A percentile compares a stretch with the other conserved stretches of the same genome.
Evolutionary conservation across 495 filamentous ascomycete genomes (phyloP).

Genomic region (Hapsidospora chrysogenum): DNA sequence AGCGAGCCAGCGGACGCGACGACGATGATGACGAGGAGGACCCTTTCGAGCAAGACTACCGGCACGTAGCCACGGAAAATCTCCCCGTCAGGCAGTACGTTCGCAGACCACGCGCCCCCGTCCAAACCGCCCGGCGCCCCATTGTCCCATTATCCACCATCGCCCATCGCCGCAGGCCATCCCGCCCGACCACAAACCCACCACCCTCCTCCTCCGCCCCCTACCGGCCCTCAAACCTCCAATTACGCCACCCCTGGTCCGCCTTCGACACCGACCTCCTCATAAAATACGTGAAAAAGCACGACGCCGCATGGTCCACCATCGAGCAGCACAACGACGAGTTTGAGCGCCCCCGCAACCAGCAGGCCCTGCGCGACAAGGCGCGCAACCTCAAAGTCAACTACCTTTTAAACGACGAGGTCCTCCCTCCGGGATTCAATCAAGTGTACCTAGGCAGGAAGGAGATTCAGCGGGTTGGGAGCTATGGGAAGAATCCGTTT

Average conservation of each 20-base stretch:
- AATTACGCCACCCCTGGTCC: background rate
- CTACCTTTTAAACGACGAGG: constrained; percentile 29
- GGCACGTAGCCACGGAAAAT: too few species aligned
- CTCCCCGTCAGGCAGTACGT: too few species aligned
- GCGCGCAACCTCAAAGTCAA: constrained; percentile 44
- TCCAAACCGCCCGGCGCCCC: too few species aligned
- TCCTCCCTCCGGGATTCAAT: constrained; percentile 31
- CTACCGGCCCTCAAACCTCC: too few species aligned
- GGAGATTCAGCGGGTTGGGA: constrained; percentile 23
- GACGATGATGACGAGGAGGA: background rate
- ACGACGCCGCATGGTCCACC: background rate
- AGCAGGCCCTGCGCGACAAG: constrained; percentile 51
- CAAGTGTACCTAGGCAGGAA: constrained; percentile 29
- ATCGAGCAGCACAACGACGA: constrained; percentile 17
- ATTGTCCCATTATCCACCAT: too few species aligned
- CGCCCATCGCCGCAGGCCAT: too few species aligned
- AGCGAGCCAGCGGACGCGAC: background rate
- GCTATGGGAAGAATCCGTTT: constrained; percentile 23
- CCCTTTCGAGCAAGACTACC: background rate
- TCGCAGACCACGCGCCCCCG: too few species aligned
- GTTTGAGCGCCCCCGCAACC: constrained; percentile 29
- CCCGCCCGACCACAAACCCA: too few species aligned
- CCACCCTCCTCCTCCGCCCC: too few species aligned
- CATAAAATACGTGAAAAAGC: background rate
- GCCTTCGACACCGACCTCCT: background rate